Conservation (phyloP, 352 stramenopile genomes). For the Phytopythium aichiense region DNA sequence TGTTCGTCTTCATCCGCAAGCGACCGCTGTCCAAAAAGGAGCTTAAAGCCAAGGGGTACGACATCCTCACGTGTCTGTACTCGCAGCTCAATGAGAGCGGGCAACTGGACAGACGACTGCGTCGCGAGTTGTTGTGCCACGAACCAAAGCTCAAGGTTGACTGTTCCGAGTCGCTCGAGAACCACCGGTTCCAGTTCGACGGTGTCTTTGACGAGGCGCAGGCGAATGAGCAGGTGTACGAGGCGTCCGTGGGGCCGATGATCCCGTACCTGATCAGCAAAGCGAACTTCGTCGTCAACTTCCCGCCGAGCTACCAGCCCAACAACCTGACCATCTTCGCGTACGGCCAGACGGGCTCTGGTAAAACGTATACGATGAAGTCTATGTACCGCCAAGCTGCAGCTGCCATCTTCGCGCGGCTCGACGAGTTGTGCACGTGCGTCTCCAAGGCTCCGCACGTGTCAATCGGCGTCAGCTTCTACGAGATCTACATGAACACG, state of each 20-base stretch:
- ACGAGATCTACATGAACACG: conserved; percentile 97
- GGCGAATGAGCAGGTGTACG: conserved; percentile 91
- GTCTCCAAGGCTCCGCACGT: conserved; percentile 23
- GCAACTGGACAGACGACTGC: conserved; percentile 12
- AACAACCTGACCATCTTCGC: conserved; percentile 91
- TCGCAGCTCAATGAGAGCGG: neutral
- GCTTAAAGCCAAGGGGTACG: conserved; percentile 61
- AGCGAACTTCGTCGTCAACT: conserved; percentile 18
- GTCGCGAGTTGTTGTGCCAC: conserved; percentile 58
- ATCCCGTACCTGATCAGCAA: conserved; percentile 38
- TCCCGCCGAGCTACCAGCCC: conserved; percentile 12
- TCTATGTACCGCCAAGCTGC: conserved; percentile 63
- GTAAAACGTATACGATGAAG: conserved; percentile 95
- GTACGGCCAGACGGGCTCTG: conserved; percentile 95
- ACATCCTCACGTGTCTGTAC: conserved; percentile 54
- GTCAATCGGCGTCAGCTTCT: conserved; percentile 88
- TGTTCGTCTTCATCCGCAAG: conserved; percentile 70
- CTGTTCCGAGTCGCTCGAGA: conserved; percentile 60
- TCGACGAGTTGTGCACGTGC: conserved; percentile 13
- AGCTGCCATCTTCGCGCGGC: conserved; percentile 49
- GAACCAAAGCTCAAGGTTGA: conserved; percentile 74
- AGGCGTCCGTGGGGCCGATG: conserved; percentile 49
- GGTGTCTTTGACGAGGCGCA: conserved; percentile 91
- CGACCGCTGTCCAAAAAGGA: conserved; percentile 64
- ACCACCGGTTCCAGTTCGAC: conserved; percentile 72